Evolutionary conservation across 108 stramenopile species (phyloP), one percentile per base, ranked within the genome.

Genomic region (Skeletonema grethae): DNA sequence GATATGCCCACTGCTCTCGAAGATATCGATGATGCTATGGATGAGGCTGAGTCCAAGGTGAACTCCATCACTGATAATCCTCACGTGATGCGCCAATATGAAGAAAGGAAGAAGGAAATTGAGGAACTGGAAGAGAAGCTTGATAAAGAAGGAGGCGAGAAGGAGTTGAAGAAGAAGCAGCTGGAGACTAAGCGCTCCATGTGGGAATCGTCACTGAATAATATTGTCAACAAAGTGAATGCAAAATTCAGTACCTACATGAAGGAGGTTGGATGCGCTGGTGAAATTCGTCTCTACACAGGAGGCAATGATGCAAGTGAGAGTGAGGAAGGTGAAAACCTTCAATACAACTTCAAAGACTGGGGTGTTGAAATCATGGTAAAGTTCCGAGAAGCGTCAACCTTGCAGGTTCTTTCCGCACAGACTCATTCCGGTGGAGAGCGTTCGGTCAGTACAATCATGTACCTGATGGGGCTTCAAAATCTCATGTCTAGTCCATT

Each of bases 391-490:
- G 84, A 93, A 28, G 81, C 77, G 1, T 73, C 79, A 9, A 77
- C 83, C 30, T 68, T 93, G 7, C 86, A 90, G 70, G 81, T 84
- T 22, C 85, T 99, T 6, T 88, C 88, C 16, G 92, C 89, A 2
- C 87, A 88, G 13, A 83, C 92, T 28, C 97, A 99, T 59, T 97
- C 96, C 20, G 99, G 99, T 12, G 99, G 98, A 43, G 97, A 98
- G 76, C 88, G 97, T 12, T 92, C 94, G 18, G 96, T 98, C 3
- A 86, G 89, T 30, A 99, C 98, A 13, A 96, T 99, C 61, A 90
- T 98, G 94, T 99, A 88, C 69, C 81, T 99, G 30, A 98, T 99
- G 97, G 97, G 97, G n/a, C 84, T 99, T 29, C 96, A 99, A 76
- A 90, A 96, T 28, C 77, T 95, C 66, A 91, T 97, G 86, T 50